Evolutionary conservation across 1,139 yeast genomes (phyloP).

Genomic region (Taphrina sp.): DNA sequence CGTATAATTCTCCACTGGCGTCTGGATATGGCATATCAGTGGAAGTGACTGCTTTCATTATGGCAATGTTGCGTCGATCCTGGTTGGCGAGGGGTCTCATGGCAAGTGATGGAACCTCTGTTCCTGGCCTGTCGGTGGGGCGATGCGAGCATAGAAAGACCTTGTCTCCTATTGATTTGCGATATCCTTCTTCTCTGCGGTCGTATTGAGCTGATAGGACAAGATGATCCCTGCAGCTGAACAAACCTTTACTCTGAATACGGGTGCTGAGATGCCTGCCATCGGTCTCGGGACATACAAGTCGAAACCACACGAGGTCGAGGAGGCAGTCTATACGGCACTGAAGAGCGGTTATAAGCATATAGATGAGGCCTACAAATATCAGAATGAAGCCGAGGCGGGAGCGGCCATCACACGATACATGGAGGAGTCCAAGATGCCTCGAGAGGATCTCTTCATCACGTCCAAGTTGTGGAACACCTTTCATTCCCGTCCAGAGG

Average conservation of each 20-base stretch:
- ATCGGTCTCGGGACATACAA: constrained; percentile 79
- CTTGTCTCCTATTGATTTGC: too few relatives aligned
- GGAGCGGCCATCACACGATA: constrained; percentile 52
- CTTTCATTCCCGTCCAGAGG: constrained; percentile 60
- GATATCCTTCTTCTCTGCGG: too few relatives aligned
- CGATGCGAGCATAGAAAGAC: too few relatives aligned
- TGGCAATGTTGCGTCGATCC: too few relatives aligned
- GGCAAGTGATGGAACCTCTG: too few relatives aligned
- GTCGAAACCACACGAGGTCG: constrained; percentile 58
- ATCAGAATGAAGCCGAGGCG: constrained; percentile 48
- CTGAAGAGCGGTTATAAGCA: constrained; percentile 69
- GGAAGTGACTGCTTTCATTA: too few relatives aligned
- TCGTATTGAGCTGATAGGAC: too few relatives aligned
- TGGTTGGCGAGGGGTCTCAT: too few relatives aligned
- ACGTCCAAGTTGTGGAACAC: constrained; percentile 80
- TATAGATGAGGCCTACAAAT: constrained; percentile 46
- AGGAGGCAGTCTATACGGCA: constrained; percentile 61
- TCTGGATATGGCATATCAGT: too few relatives aligned
- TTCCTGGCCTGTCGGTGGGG: too few relatives aligned
- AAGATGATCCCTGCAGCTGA: too few relatives aligned
- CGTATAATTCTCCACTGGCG: too few relatives aligned
- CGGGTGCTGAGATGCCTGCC: constrained; percentile 64
- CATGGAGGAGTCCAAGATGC: constrained; percentile 60
- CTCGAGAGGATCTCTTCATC: constrained; percentile 67
- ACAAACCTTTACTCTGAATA: constrained; percentile 50